These are phyloP conservation scores for Trypanosoma melophagium DNA, from an alignment of 208 protist species.

Conservation along the genomic window DNA sequence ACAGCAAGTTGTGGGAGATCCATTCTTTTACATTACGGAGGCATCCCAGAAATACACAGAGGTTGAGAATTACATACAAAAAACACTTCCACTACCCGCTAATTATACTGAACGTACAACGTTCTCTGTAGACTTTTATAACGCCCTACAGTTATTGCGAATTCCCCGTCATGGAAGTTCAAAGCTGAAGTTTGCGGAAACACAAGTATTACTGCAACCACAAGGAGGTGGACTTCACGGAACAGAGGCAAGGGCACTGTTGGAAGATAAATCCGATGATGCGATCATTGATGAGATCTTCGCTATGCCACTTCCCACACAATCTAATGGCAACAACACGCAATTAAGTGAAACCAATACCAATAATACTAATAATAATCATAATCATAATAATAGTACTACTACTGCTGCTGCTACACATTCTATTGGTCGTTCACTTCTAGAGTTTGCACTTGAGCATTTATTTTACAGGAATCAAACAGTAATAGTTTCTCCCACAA, in stretches of 20 bases:
- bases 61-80: neutral
- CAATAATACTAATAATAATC: neutral
- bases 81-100: constrained; percentile 22
- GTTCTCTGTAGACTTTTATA: constrained; percentile 43
- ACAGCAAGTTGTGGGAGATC: neutral
- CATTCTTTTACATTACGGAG: neutral
- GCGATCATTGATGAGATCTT: neutral
- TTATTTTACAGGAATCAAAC: neutral
- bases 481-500: neutral
- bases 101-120: constrained; percentile 31
- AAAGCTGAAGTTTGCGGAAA: neutral
- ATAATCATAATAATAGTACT: neutral
- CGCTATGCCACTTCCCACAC: neutral
- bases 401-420: too few relatives aligned
- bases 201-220: constrained; percentile 8
- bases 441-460: too few relatives aligned
- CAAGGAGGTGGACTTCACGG: constrained; percentile 5
- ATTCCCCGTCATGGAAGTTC: constrained; percentile 4
- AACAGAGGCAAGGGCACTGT: neutral
- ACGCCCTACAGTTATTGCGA: constrained; percentile 33
- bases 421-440: too few relatives aligned
- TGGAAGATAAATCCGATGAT: constrained; percentile 3
- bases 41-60: neutral
- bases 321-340: too few relatives aligned
- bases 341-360: too few relatives aligned